phyloP scores from a whole-genome alignment of 2,329 filamentous ascomycete genomes.

The Claviceps citrina region DNA sequence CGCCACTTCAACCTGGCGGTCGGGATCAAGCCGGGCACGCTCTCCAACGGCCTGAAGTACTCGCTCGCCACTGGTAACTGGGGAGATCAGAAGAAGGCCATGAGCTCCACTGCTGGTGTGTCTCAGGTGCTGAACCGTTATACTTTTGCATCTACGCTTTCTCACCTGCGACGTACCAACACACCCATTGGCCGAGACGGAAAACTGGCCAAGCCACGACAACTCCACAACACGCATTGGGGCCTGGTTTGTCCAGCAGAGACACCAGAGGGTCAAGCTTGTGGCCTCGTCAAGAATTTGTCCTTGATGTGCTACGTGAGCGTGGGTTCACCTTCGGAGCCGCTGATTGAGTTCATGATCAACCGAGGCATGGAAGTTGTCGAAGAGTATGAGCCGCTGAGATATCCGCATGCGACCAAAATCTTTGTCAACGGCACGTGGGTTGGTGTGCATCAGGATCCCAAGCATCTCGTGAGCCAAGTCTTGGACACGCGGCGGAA shows the following conservation, averaged over 20 bases:
- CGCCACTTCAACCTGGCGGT: constrained; percentile 81
- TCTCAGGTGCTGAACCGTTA: constrained; percentile 97
- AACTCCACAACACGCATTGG: constrained; percentile 98
- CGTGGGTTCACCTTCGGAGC: constrained; percentile 79
- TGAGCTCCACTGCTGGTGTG: constrained; percentile 86
- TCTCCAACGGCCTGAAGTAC: constrained; percentile 91
- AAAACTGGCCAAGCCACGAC: constrained; percentile 93
- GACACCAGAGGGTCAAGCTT: constrained; percentile 95
- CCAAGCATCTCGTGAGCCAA: constrained; percentile 66
- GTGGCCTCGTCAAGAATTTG: constrained; percentile 93
- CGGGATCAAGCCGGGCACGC: constrained; percentile 77
- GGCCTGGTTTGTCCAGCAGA: constrained; percentile 93
- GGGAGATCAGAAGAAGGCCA: constrained; percentile 98
- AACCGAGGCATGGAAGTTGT: constrained; percentile 90
- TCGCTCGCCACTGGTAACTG: constrained; percentile 95
- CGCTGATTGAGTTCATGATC: constrained; percentile 90
- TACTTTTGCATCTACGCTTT: constrained; percentile 90
- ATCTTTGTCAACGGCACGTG: constrained; percentile 96
- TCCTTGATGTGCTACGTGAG: constrained; percentile 98
- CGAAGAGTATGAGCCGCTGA: constrained; percentile 79
- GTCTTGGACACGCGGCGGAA: constrained; percentile 65
- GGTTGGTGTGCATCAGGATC: constrained; percentile 89
- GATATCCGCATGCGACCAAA: constrained; percentile 86
- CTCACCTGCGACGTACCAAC: constrained; percentile 92
- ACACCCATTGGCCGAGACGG: constrained; percentile 95